phyloP scores from a whole-genome alignment of 768 basidiomycete genomes.

The Termitomyces sp. region DNA sequence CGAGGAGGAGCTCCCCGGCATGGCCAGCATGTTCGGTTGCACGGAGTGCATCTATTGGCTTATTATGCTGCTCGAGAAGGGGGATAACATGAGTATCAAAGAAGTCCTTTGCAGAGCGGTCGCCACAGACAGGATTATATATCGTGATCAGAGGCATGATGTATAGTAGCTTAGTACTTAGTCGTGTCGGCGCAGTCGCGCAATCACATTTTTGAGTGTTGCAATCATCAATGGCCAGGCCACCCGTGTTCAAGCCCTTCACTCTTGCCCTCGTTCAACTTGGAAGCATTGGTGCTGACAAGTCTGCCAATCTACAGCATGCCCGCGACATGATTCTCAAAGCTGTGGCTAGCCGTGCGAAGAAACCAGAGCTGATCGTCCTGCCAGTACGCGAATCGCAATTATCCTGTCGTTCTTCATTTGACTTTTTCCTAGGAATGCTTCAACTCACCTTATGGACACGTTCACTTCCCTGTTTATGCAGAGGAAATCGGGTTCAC shows the following conservation, averaged over 20 bases:
- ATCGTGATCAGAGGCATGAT: conserved; percentile 57
- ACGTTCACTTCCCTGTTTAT: conserved; percentile 76
- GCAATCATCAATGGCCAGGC: conserved; percentile 7
- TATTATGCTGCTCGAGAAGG: conserved; percentile 44
- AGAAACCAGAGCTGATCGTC: conserved; percentile 79
- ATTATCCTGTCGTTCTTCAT: conserved; percentile 3
- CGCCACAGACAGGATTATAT: conserved; percentile 77
- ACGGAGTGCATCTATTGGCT: conserved; percentile 37
- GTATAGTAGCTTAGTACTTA: not conserved
- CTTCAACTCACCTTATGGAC: conserved; percentile 86
- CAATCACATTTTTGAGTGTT: not conserved
- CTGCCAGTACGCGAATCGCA: conserved; percentile 59
- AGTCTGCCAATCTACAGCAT: conserved; percentile 77
- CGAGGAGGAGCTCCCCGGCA: conserved; percentile 47
- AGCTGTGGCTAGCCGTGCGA: conserved; percentile 48
- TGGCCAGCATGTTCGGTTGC: conserved; percentile 54
- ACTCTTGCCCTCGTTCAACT: conserved; percentile 89
- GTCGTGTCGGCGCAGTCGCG: not conserved
- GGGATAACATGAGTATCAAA: conserved; percentile 65
- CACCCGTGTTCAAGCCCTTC: conserved; percentile 61
- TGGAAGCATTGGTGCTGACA: conserved; percentile 68
- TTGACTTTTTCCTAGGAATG: conserved; percentile 57
- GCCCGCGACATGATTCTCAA: conserved; percentile 78
- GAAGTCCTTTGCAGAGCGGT: conserved; percentile 52
- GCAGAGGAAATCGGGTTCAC: conserved; percentile 75